Base-by-base conservation (phyloP, 495 filamentous ascomycete genomes). In the Jackrogersella minutella region DNA sequence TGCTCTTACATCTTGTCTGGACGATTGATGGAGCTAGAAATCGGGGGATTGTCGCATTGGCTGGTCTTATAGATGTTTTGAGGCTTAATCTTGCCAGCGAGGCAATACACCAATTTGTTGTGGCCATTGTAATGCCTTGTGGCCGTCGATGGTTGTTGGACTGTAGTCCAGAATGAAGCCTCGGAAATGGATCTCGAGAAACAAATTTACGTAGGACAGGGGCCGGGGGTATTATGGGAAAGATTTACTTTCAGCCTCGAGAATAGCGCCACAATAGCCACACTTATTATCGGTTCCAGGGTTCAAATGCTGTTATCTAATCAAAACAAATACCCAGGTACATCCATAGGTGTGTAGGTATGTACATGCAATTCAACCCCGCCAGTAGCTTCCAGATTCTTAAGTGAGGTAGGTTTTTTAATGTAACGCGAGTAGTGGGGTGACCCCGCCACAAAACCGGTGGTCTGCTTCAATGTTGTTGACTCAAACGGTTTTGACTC, bases 11-110 rank as follows among this genome's bases (percentile, higher is more conserved):
- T 56, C 81, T 77, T 46, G 74, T 68, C 34, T 74, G 68, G 9
- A 78, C 55, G 22, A 77, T 70, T 41, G 77, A 76, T 0, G 79
- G 81, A 4, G 78, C 62, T 44, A 81, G 64, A 64, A 80, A 79
- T 39, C 71, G 76, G 10, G 80, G 79, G 66, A 82, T 77, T 63
- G 76, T 74, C 41, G 71, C 40, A 30, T 69, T 62, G 6, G 69
- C 56, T 40, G 79, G 73, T 51, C 80, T 74, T 28, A 59, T 22
- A 22, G 77, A 47, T 11, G 76, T 40, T 17, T 77, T 73, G 4
- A 82, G 73, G 52, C 70, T 89, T 21, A 87, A 77, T 62, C 78
- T 89, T 76, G 88, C 87, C 70, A 86, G 76, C 9, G 85, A 87
- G 71, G 86, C 83, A 64, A 90, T 80, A 72, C 86, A 89, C 60